phyloP scores from a whole-genome alignment of 768 basidiomycete genomes.

The Tricholoma hemisulphureum region DNA sequence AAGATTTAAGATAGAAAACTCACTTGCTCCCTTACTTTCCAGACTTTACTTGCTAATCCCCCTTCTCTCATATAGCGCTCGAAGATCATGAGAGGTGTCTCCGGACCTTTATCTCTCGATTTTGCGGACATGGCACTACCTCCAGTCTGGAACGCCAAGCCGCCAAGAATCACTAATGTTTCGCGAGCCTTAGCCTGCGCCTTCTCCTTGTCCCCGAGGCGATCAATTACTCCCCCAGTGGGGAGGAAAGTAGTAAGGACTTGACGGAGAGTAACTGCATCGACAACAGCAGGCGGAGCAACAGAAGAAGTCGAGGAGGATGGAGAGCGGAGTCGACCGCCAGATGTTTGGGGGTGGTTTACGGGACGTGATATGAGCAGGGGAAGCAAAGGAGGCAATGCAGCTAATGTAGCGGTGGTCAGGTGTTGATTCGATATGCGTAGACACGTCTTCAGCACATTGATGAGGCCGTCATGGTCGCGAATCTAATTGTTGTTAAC shows the following conservation, averaged over 20 bases:
- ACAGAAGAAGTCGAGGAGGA: conserved; percentile 53
- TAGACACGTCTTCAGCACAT: conserved; percentile 69
- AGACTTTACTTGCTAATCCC: conserved; percentile 78
- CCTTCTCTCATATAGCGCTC: conserved; percentile 71
- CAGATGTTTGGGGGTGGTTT: conserved; percentile 24
- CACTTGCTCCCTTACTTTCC: conserved; percentile 86
- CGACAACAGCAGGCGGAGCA: conserved; percentile 43
- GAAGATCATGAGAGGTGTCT: conserved; percentile 67
- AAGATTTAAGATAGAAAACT: conserved; percentile 20
- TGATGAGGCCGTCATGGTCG: conserved; percentile 70
- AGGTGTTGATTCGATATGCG: conserved; percentile 82
- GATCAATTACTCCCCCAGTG: conserved; percentile 75
- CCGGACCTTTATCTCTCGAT: conserved; percentile 58
- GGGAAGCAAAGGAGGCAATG: conserved; percentile 64
- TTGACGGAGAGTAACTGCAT: conserved; percentile 62
- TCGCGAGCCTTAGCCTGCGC: conserved; percentile 74
- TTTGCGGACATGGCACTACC: conserved; percentile 44
- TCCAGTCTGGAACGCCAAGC: conserved; percentile 63
- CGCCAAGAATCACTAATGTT: conserved; percentile 70
- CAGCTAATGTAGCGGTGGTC: conserved; percentile 70
- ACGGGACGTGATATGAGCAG: conserved; percentile 50
- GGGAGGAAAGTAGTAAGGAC: conserved; percentile 69
- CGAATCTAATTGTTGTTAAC: conserved; percentile 47
- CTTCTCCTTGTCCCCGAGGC: conserved; percentile 79
- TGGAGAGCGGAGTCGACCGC: conserved; percentile 42